These are phyloP conservation scores for Salix viminalis DNA, from an alignment of 345 rosid species.

Conservation along the genomic window DNA sequence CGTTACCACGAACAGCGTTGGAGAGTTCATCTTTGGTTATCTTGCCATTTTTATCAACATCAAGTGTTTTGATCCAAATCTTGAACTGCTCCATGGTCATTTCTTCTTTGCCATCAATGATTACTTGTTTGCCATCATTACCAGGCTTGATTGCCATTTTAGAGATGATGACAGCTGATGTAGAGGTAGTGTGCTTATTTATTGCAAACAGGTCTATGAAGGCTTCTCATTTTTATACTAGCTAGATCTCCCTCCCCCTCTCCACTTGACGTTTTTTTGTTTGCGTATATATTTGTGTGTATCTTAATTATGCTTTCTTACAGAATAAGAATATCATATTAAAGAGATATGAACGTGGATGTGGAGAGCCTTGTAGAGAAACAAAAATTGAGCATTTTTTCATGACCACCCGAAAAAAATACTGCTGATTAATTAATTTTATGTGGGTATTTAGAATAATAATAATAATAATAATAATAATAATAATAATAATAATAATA, in stretches of 20 bases:
- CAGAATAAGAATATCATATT: not conserved
- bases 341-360: not conserved
- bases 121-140: not conserved
- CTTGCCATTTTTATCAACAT: slow-evolving; percentile 18
- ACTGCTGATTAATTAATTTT: not conserved
- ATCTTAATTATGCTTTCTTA: not conserved
- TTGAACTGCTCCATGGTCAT: slow-evolving; percentile 27
- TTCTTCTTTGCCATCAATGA: not conserved
- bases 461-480: too few species aligned
- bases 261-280: not conserved
- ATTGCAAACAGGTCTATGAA: not conserved
- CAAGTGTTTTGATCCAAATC: slow-evolving; percentile 15
- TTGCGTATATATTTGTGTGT: not conserved
- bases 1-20: slow-evolving; percentile 11
- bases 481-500: too few species aligned
- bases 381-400: not conserved
- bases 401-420: not conserved
- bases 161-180: not conserved
- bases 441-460: not conserved
- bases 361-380: not conserved
- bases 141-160: not conserved
- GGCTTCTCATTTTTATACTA: not conserved
- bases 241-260: not conserved
- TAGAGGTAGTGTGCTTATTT: not conserved
- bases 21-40: slow-evolving; percentile 30